Conservation (phyloP, 1,284 basidiomycete genomes). For the Inonotus obliquus region DNA sequence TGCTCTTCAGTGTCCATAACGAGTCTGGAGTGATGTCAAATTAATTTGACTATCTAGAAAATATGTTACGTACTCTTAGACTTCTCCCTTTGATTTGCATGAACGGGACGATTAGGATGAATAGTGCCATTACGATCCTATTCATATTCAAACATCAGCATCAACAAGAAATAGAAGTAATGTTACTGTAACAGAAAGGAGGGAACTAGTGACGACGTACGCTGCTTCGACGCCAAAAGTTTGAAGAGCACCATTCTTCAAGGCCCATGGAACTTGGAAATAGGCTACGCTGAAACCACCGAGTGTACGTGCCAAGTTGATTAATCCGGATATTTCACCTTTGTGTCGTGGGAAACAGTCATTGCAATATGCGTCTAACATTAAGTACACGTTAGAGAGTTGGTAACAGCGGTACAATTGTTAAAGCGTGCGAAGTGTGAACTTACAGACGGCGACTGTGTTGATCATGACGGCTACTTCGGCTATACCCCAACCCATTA, state of each 20-base stretch:
- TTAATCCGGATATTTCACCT: constrained; percentile 54
- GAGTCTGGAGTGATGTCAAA: neutral
- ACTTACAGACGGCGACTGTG: constrained; percentile 58
- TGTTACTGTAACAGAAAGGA: too few relatives aligned
- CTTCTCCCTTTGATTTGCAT: constrained; percentile 44
- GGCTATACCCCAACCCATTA: constrained; percentile 68
- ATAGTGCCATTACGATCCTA: constrained; percentile 46
- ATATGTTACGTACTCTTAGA: constrained; percentile 35
- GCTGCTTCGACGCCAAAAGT: constrained; percentile 58
- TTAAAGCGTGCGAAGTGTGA: neutral
- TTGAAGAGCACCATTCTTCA: constrained; percentile 48
- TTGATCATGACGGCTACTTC: constrained; percentile 58
- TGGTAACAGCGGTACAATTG: neutral
- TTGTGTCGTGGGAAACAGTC: constrained; percentile 49
- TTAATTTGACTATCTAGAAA: neutral
- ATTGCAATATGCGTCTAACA: constrained; percentile 37
- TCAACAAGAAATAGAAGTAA: neutral
- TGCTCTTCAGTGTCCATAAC: neutral
- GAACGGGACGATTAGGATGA: constrained; percentile 47
- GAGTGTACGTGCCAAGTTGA: constrained; percentile 54
- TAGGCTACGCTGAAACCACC: constrained; percentile 62
- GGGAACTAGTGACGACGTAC: constrained; percentile 32
- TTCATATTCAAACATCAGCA: neutral
- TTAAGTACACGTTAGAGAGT: neutral
- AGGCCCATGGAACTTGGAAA: constrained; percentile 59